Conservation (phyloP, 208 protist genomes). For the Vickermania ingenoplastis region DNA sequence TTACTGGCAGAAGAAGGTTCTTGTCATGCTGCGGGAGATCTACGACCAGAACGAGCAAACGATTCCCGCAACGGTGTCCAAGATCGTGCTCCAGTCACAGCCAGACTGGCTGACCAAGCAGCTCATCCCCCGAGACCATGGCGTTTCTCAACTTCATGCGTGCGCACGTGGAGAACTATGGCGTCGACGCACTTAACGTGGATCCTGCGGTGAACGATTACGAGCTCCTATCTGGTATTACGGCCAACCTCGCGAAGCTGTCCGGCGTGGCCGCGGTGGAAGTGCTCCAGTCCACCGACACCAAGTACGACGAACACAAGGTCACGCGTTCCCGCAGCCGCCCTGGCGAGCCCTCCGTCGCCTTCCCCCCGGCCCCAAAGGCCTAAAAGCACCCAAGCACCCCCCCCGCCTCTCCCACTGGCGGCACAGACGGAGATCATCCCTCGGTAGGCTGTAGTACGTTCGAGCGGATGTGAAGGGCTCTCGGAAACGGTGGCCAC, state of each 20-base stretch:
- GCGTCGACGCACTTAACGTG: constrained; percentile 49
- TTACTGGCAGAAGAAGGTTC: constrained; percentile 71
- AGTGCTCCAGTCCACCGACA: constrained; percentile 38
- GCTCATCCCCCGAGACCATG: constrained; percentile 79
- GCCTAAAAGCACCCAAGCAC: no score
- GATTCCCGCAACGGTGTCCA: constrained; percentile 59
- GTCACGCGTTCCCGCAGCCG: constrained; percentile 62
- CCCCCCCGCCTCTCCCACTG: no score
- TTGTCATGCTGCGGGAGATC: constrained; percentile 51
- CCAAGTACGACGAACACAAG: constrained; percentile 51
- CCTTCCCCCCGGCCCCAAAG: constrained; percentile 27
- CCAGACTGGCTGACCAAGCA: constrained; percentile 62
- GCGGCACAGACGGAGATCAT: no score
- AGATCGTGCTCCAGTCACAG: constrained; percentile 46
- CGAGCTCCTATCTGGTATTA: constrained; percentile 33
- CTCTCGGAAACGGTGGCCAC: no score
- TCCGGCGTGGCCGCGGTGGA: constrained; percentile 49
- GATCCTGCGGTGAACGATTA: constrained; percentile 66
- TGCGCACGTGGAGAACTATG: constrained; percentile 75
- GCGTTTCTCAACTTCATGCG: constrained; percentile 81
- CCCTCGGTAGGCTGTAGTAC: no score
- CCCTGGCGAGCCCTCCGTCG: constrained; percentile 59
- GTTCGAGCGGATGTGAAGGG: no score
- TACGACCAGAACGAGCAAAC: constrained; percentile 32
- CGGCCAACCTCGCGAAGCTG: constrained; percentile 46